Evolutionary conservation across 345 rosid genomes (phyloP).

Genomic region (Melastoma malabathricum): DNA sequence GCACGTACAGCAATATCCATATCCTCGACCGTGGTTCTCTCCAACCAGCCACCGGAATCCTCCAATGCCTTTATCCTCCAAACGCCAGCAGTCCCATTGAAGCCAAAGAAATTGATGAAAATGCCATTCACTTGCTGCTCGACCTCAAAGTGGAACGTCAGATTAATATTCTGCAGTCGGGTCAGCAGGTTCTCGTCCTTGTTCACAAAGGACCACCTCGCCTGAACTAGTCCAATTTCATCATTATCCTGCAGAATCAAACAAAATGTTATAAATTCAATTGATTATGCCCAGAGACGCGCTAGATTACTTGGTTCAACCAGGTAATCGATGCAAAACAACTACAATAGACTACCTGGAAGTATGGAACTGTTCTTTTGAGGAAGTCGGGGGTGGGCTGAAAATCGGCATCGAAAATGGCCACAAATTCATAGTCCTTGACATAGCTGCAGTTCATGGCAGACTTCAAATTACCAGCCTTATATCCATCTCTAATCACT

Average conservation of each 20-base stretch:
- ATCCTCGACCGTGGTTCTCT: slow-evolving; percentile 49
- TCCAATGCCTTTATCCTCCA: slow-evolving; percentile 48
- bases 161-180: slow-evolving; percentile 50
- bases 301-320: neutral
- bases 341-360: slow-evolving; percentile 32
- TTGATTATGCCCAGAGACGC: neutral
- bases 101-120: slow-evolving; percentile 55
- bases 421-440: slow-evolving; percentile 80
- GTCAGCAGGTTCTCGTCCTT: slow-evolving; percentile 52
- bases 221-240: slow-evolving; percentile 36
- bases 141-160: slow-evolving; percentile 59
- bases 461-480: slow-evolving; percentile 95
- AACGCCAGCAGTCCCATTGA: slow-evolving; percentile 66
- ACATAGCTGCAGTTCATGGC: slow-evolving; percentile 91
- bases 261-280: neutral
- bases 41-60: slow-evolving; percentile 43
- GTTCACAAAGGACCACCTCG: slow-evolving; percentile 58
- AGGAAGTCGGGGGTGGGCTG: slow-evolving; percentile 84
- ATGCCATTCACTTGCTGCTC: slow-evolving; percentile 67
- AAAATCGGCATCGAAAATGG: slow-evolving; percentile 93
- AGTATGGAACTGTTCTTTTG: slow-evolving; percentile 72
- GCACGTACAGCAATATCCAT: slow-evolving; percentile 53
- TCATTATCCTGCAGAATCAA: slow-evolving; percentile 24
- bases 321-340: neutral
- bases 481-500: slow-evolving; percentile 74